These are phyloP conservation scores for Ambrosia artemisiifolia DNA, from an alignment of 129 eudicot genomes.

Conservation along the genomic window DNA sequence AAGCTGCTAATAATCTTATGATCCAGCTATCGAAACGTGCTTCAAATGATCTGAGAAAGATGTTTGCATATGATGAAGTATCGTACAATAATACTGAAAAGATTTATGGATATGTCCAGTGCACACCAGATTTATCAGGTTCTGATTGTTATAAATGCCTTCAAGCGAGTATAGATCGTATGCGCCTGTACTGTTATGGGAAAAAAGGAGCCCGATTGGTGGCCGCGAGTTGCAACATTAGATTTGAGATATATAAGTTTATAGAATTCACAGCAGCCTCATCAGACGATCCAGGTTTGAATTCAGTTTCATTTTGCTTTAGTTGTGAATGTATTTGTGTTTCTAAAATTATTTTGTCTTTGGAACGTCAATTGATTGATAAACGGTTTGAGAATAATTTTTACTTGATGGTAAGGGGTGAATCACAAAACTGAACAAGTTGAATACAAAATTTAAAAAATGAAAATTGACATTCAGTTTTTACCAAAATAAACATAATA, in stretches of 20 bases:
- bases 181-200: background rate
- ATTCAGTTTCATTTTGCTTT: too few relatives aligned
- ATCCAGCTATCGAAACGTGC: background rate
- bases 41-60: background rate
- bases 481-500: too few relatives aligned
- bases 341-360: too few relatives aligned
- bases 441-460: too few relatives aligned
- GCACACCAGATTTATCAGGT: constrained; percentile 14
- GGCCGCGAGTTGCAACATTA: constrained; percentile 24
- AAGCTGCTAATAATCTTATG: background rate
- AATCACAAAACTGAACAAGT: too few relatives aligned
- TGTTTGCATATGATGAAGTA: background rate
- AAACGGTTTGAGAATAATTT: too few relatives aligned
- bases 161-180: constrained; percentile 7
- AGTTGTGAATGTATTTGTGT: too few relatives aligned
- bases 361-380: too few relatives aligned
- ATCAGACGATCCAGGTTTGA: constrained; percentile 3
- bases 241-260: constrained; percentile 17
- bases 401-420: too few relatives aligned
- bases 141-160: constrained; percentile 11
- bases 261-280: background rate
- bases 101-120: constrained; percentile 23
- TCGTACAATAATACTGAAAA: background rate
- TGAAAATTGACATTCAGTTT: too few relatives aligned
- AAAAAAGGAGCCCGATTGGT: constrained; percentile 17